Evolutionary conservation across 2,329 filamentous ascomycete species (phyloP), one percentile per base, ranked within the genome.

Genomic region (Purpureocillium takamizusanense): DNA sequence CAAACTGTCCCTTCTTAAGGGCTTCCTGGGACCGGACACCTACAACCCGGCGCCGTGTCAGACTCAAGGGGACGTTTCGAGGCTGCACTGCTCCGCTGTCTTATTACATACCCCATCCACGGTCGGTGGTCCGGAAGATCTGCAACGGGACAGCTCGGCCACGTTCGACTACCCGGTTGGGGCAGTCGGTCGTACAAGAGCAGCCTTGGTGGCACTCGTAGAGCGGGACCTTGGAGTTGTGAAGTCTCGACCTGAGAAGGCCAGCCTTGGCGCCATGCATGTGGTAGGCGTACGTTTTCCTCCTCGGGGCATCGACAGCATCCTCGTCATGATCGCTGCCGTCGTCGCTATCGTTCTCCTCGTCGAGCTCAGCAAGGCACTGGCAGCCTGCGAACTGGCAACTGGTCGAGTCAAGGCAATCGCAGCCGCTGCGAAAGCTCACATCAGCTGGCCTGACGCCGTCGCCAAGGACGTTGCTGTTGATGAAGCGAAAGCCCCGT

Each of bases 151-250:
- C 67, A 33, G 70, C 74, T 3, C 86, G 69, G 0, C 86, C 86
- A 35, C 81, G 72, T 52, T 87, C 83, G 0, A 92, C 85, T 1
- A 89, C 78, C 5, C 84, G 71, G 51, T 87, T 90, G 1, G 81
- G 79, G 50, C 86, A 94, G 14, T 63, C 48, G 0, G 57, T 53
- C 3, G 70, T 70, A 49, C 86, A 94, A 3, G 61, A 64, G 59
- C 86, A 94, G 8, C 70, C 74, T 2, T 71, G 63, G 49, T 92
- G 86, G 54, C 86, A 94, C 52, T 94, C 86, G 58, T 89, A 90
- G 41, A 94, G 83, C 0, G 82, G 76, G 27, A 71, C 57, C 30
- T 72, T 67, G 18, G 72, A 76, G 17, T 67, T 49, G 11, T 80
- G 63, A 32, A 74, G 63, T 32, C 65, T 65, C 18, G 65, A 63